Evolutionary conservation across 257 asterid species (phyloP).

Genomic region (Solanum clarkiae): DNA sequence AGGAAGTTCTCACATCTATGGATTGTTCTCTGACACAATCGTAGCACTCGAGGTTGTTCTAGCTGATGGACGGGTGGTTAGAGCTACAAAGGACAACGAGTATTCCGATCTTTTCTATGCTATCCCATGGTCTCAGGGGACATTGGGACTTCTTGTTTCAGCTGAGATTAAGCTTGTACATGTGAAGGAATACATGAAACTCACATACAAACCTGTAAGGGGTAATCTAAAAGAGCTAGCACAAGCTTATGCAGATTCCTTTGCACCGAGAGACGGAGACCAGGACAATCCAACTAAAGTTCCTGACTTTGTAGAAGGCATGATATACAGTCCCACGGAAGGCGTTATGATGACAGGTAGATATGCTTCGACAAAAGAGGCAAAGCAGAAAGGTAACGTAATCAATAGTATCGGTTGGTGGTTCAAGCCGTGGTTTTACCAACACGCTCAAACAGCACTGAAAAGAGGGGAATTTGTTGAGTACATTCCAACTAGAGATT

Average conservation of each 20-base stretch:
- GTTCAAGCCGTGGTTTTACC: not conserved
- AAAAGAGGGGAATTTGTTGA: not conserved
- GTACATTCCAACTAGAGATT: not conserved
- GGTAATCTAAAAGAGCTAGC: constrained; percentile 57
- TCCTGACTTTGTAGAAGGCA: constrained; percentile 73
- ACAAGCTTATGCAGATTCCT: not conserved
- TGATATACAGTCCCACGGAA: not conserved
- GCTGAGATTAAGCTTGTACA: constrained; percentile 96
- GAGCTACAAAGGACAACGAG: constrained; percentile 26
- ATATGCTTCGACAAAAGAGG: constrained; percentile 81
- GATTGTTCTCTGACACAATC: constrained; percentile 84
- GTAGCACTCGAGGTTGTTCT: constrained; percentile 79
- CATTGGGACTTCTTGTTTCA: constrained; percentile 80
- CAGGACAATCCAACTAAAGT: constrained; percentile 49
- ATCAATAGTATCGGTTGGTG: constrained; percentile 43
- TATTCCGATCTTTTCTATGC: constrained; percentile 80
- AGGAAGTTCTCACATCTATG: constrained; percentile 26
- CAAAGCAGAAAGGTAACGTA: constrained; percentile 66
- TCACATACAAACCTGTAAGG: constrained; percentile 44
- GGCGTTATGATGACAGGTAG: constrained; percentile 36
- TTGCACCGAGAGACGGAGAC: not conserved
- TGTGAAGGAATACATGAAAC: constrained; percentile 31
- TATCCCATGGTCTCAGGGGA: constrained; percentile 97
- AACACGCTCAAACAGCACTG: not conserved
- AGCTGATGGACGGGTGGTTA: constrained; percentile 5